Conservation (phyloP, 1,284 basidiomycete genomes). For the Pyrrhoderma noxium region DNA sequence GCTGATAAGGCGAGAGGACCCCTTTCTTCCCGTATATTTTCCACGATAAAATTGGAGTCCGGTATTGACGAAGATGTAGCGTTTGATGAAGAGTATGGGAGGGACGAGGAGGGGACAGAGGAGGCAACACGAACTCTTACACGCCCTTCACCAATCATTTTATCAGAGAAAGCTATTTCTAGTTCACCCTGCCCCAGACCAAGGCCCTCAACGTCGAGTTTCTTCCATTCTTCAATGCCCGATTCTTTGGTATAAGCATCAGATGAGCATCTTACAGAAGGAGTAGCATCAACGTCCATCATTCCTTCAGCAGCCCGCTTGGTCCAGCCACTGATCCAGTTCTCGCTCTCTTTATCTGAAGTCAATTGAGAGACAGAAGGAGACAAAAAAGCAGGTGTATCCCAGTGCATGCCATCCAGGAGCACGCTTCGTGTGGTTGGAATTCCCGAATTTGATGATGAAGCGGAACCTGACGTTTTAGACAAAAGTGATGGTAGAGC, state of each 20-base stretch:
- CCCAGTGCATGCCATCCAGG: constrained; percentile 30
- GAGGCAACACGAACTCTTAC: constrained; percentile 55
- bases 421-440: constrained; percentile 19
- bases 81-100: no score
- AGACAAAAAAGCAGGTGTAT: constrained; percentile 28
- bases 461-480: constrained; percentile 30
- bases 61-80: no score
- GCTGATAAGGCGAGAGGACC: no score
- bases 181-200: constrained; percentile 39
- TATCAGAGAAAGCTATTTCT: constrained; percentile 65
- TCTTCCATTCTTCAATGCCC: constrained; percentile 25
- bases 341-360: no score
- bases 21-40: no score
- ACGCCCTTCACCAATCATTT: constrained; percentile 55
- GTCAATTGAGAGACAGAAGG: constrained; percentile 37
- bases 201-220: constrained; percentile 33
- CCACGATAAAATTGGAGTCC: no score
- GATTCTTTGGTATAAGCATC: not conserved
- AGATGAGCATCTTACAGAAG: constrained; percentile 34
- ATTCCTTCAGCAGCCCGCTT: no score
- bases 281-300: constrained; percentile 23
- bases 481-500: constrained; percentile 69
- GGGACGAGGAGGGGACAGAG: no score
- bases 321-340: no score
- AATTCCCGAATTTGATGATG: constrained; percentile 23